phyloP scores from a whole-genome alignment of 192 early-diverging fungal genomes.

The Coemansia sp. region DNA sequence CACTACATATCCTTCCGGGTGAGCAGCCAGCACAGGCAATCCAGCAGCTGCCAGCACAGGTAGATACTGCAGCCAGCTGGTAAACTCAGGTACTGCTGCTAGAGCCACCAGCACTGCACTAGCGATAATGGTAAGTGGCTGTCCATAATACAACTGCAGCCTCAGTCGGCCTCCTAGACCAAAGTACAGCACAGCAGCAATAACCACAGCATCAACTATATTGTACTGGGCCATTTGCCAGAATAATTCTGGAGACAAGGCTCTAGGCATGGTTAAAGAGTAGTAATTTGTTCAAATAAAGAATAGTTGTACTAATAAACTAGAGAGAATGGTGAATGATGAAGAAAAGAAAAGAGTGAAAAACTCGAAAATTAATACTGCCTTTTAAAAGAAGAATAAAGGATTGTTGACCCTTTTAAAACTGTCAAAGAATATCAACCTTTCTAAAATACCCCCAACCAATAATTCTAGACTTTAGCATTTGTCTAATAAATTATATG shows the following conservation, averaged over 20 bases:
- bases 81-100: background rate
- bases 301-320: background rate
- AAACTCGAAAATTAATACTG: background rate
- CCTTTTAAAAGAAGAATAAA: background rate
- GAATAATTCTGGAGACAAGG: background rate
- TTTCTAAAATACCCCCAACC: too few relatives aligned
- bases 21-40: background rate
- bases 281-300: background rate
- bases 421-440: background rate
- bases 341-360: background rate
- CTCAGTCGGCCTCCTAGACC: background rate
- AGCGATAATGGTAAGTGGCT: background rate
- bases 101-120: background rate
- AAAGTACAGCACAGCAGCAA: background rate
- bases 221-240: background rate
- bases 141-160: background rate
- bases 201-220: background rate
- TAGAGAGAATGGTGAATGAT: background rate
- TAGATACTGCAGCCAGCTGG: background rate
- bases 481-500: too few relatives aligned
- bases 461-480: too few relatives aligned
- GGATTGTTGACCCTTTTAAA: background rate
- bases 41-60: background rate
- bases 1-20: background rate
- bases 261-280: background rate